Percentiles rank a stretch among this genome's conserved stretches.
These are phyloP conservation scores for Penicillium sp. DNA, from an alignment of 2,329 filamentous ascomycete species.

Conservation along the genomic window DNA sequence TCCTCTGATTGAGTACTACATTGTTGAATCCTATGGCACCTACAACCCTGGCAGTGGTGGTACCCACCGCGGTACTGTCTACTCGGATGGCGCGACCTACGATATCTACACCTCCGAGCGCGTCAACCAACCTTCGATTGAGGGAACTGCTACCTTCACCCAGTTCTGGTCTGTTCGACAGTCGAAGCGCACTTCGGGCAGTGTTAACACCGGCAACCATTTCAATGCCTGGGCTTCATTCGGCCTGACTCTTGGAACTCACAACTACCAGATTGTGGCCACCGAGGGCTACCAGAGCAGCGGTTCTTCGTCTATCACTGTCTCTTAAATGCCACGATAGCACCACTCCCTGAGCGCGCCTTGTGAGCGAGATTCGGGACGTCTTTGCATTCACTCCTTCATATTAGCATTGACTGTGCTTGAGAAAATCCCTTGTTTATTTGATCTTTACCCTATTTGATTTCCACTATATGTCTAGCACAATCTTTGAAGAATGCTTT, in stretches of 20 bases:
- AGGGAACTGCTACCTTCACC: constrained; percentile 47
- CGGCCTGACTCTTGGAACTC: constrained; percentile 40
- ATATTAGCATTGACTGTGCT: not conserved
- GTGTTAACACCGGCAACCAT: constrained; percentile 43
- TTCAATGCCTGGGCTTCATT: constrained; percentile 42
- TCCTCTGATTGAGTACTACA: constrained; percentile 46
- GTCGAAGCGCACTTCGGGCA: constrained; percentile 40
- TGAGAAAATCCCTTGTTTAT: not conserved
- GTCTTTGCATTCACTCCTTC: not conserved
- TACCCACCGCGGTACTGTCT: constrained; percentile 41
- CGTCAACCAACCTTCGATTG: constrained; percentile 45
- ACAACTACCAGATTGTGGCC: constrained; percentile 49
- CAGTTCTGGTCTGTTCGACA: constrained; percentile 53
- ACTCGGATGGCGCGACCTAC: constrained; percentile 45
- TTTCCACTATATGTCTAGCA: not conserved
- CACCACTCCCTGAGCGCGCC: no score
- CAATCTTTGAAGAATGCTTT: constrained; percentile 53
- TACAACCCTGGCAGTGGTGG: constrained; percentile 39
- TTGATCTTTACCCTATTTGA: not conserved
- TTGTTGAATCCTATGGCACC: constrained; percentile 41
- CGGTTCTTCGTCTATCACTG: constrained; percentile 44
- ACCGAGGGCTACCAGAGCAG: constrained; percentile 51
- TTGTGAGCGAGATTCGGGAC: not conserved
- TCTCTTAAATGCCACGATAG: constrained; percentile 23
- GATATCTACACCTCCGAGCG: constrained; percentile 44